phyloP scores from a whole-genome alignment of 1,284 basidiomycete genomes.

The Puccinia horiana region DNA sequence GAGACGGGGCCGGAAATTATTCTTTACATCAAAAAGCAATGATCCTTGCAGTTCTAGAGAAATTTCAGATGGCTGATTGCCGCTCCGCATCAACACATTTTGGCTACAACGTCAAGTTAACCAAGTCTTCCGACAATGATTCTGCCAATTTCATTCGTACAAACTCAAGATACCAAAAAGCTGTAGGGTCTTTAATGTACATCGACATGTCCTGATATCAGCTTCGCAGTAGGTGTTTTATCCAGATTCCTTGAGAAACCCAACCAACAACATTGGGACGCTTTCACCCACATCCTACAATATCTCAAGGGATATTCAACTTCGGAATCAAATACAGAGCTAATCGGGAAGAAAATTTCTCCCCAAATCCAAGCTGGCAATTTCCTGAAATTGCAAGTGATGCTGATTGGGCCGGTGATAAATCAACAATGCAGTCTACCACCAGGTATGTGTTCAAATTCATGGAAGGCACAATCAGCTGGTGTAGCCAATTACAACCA shows the following conservation, averaged over 20 bases:
- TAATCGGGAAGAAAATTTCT: not conserved
- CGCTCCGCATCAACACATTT: not conserved
- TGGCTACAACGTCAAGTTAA: no score
- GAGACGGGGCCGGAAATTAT: no score
- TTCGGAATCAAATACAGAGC: not conserved
- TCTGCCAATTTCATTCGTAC: no score
- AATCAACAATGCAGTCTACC: not conserved
- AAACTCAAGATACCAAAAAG: not conserved
- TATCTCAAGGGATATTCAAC: not conserved
- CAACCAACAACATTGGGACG: not conserved
- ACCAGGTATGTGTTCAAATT: constrained; percentile 17
- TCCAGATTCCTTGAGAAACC: constrained; percentile 19
- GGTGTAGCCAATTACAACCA: not conserved
- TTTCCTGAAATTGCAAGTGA: not conserved
- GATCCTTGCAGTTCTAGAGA: no score
- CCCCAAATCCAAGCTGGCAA: not conserved
- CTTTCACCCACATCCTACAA: not conserved
- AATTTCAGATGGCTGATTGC: no score
- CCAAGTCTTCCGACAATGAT: no score
- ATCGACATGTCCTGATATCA: constrained; percentile 14
- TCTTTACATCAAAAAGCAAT: no score
- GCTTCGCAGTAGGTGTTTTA: constrained; percentile 8
- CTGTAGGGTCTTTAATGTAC: constrained; percentile 1
- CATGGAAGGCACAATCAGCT: not conserved
- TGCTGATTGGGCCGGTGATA: constrained; percentile 21